Conservation (phyloP, 345 rosid species). For the Balakata baccata region DNA sequence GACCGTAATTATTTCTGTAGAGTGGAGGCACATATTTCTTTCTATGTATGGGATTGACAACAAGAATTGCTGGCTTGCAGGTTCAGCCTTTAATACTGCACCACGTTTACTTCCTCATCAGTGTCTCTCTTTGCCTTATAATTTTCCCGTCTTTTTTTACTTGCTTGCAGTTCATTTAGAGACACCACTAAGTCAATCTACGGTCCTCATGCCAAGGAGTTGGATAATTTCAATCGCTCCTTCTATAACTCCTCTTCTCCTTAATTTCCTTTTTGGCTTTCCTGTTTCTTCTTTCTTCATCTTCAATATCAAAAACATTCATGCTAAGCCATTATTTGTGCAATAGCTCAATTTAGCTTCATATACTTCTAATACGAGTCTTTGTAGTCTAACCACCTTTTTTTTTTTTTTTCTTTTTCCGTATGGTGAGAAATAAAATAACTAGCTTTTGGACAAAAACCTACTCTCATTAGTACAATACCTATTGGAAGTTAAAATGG, state of each 20-base stretch:
- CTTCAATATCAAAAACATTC: too few relatives aligned
- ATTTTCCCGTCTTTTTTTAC: background rate
- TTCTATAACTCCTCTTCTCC: conserved; percentile 31
- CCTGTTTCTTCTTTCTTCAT: too few relatives aligned
- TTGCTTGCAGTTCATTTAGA: conserved; percentile 48
- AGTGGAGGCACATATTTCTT: conserved; percentile 55
- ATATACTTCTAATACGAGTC: background rate
- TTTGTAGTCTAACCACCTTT: background rate
- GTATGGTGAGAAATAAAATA: too few relatives aligned
- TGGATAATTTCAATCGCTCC: conserved; percentile 49
- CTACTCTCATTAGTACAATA: too few relatives aligned
- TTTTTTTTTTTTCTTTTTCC: too few relatives aligned
- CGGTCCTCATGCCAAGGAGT: conserved; percentile 58
- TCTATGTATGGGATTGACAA: conserved; percentile 50
- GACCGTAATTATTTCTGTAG: conserved; percentile 90
- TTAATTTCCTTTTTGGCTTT: conserved; percentile 1
- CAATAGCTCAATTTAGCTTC: background rate
- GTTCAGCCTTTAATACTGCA: conserved; percentile 19
- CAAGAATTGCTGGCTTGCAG: conserved; percentile 68
- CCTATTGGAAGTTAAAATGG: too few relatives aligned
- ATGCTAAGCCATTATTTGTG: background rate
- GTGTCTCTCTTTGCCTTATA: background rate
- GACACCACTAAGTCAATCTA: conserved; percentile 70
- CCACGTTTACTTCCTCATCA: background rate
- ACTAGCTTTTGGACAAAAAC: too few relatives aligned